A percentile compares a stretch with the other conserved stretches of the same genome.
Conservation (phyloP, 2,329 filamentous ascomycete genomes). For the Cladorrhinum sp. region DNA sequence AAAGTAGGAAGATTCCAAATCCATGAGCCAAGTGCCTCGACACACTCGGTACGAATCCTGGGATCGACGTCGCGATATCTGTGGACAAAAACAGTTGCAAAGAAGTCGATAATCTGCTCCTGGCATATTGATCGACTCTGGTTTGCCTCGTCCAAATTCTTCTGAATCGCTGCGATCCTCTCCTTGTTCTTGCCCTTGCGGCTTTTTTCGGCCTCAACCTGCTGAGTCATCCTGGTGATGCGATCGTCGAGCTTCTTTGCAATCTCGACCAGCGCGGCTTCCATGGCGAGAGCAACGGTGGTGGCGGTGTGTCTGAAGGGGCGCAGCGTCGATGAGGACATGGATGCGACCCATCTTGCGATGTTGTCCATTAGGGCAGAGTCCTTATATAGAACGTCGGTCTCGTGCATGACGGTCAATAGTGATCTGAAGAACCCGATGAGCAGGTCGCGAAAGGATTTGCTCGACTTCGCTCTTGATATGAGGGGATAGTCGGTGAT, state of each 20-base stretch:
- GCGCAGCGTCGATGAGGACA: conserved; percentile 83
- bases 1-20: conserved; percentile 79
- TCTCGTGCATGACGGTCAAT: conserved; percentile 74
- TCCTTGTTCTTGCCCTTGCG: conserved; percentile 69
- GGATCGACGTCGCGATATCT: conserved; percentile 92
- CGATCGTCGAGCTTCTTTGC: conserved; percentile 49
- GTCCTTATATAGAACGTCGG: conserved; percentile 77
- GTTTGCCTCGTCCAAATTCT: conserved; percentile 67
- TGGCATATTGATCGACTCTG: conserved; percentile 68
- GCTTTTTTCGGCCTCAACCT: conserved; percentile 72
- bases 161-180: conserved; percentile 69
- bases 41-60: conserved; percentile 83
- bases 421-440: conserved; percentile 76
- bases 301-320: conserved; percentile 95
- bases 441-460: conserved; percentile 74
- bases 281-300: conserved; percentile 75
- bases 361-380: conserved; percentile 80
- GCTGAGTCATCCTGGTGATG: conserved; percentile 72
- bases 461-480: conserved; percentile 71
- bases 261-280: conserved; percentile 63
- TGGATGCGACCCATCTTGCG: conserved; percentile 81
- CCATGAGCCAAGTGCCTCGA: conserved; percentile 84
- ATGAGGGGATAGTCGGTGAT: conserved; percentile 91
- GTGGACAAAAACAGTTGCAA: conserved; percentile 91
- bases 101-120: conserved; percentile 75